Evolutionary conservation across 179 eudicot species (phyloP), one percentile per base, ranked within the genome.

Genomic region (Silene vulgaris): DNA sequence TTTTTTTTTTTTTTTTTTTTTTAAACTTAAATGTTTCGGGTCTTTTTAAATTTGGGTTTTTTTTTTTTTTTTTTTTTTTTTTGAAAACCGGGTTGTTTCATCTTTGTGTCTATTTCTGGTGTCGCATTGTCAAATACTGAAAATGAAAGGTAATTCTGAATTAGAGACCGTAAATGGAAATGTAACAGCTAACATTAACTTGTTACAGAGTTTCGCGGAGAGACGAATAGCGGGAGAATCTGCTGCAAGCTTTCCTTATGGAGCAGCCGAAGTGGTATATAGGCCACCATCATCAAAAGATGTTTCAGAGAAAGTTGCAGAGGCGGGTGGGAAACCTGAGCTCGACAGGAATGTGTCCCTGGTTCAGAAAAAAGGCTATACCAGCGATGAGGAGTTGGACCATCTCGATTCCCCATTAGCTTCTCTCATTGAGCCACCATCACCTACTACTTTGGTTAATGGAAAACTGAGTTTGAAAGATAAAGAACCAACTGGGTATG

Each of bases 331-430:
- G 21, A 86, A 77, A 66, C 72, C 88, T 56, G 85, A 79, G 23
- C 57, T 84, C 32, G 77, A 82, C 37, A 84, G 90, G 74, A 89
- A 80, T 29, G 82, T 84, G 60, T 88, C 92, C 16, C 62, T 77
- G 72, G 80, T 83, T 50, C 96, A 88, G 84, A 86, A 82, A 75
- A 90, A 88, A 75, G 97, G 96, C 35, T 91, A 91, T 71, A 89
- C 92, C 5, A 91, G 98, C 13, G 97, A 94, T 62, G 97, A 92
- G 37, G 97, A 94, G 61, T 82, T 94, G 73, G 94, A 91, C 13
- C 86, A 90, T 80, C 79, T 94, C 6, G 88, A 89, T 73, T 91
- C 86, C 57, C 89, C 94, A 50, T 73, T 92, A 9, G 56, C 86
- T 54, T 84, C 87, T 14, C 76, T 89, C 50, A 74, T 87, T 8